Conservation (phyloP, 768 basidiomycete species). For the Suillus americanus region DNA sequence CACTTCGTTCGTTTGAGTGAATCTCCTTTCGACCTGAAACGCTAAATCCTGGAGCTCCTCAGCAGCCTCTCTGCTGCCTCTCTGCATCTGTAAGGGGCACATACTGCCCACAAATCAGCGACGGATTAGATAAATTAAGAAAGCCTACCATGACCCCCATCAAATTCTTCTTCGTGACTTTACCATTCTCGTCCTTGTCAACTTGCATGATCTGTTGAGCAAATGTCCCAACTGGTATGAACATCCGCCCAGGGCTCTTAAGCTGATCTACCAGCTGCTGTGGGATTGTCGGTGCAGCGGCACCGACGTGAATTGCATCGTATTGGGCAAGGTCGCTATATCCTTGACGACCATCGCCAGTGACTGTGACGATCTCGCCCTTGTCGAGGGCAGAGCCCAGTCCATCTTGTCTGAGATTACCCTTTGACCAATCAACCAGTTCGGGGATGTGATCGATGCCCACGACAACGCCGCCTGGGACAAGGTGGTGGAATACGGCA, state of each 20-base stretch:
- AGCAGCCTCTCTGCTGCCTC: conserved; percentile 36
- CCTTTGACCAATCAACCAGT: conserved; percentile 66
- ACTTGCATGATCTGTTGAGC: conserved; percentile 68
- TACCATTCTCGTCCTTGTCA: conserved; percentile 74
- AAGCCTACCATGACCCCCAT: conserved; percentile 80
- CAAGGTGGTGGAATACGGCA: conserved; percentile 80
- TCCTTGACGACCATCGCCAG: conserved; percentile 82
- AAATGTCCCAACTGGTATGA: conserved; percentile 81
- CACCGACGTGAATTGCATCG: conserved; percentile 91
- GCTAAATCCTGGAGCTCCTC: background rate
- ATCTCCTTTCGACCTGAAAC: background rate
- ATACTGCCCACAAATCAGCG: conserved; percentile 42
- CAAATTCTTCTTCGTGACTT: conserved; percentile 58
- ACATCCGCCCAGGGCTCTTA: conserved; percentile 77
- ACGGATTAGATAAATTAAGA: background rate
- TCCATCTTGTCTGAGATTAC: conserved; percentile 70
- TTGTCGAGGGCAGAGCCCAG: conserved; percentile 52
- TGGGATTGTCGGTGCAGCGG: conserved; percentile 79
- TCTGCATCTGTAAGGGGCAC: conserved; percentile 68
- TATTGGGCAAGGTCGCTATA: conserved; percentile 46
- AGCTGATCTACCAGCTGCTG: conserved; percentile 75
- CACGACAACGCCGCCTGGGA: conserved; percentile 64
- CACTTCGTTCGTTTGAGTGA: background rate
- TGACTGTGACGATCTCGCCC: conserved; percentile 59
- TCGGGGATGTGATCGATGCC: conserved; percentile 91